Evolutionary conservation across 164 flowering plant species (phyloP), one percentile per base, ranked within the genome.

Genomic region (Tetracentron sinense): DNA sequence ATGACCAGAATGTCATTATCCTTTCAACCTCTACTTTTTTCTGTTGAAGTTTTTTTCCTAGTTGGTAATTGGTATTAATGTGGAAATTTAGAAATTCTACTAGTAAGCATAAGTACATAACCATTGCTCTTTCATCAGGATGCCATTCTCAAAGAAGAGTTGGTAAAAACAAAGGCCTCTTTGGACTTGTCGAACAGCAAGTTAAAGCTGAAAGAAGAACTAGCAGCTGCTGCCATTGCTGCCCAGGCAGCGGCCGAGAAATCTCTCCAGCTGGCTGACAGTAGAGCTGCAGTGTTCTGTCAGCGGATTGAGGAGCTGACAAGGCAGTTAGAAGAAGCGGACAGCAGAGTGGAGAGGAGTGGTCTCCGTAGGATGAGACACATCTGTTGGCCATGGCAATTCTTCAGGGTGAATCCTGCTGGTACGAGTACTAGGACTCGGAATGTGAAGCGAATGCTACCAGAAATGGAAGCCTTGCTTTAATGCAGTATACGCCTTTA

Each of bases 361-460:
- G 66, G 35, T 15, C 72, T 77, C 20, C 69, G 66, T 19, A 81
- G 68, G 52, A 70, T 74, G 23, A 81, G 93, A 53, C 85, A 71
- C 51, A 61, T 87, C 8, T 89, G 96, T 72, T 89, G 97, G 96
- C 96, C 96, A 20, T 87, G 88, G 87, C 74, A 62, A 55, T 67
- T 64, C 11, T 56, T 83, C 44, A 74, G 64, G 48, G 42, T 68
- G 31, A 76, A 65, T 21, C 63, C 79, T 1, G 56, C 68, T 16
- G 56, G 59, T 56, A 21, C 66, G 42, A 51, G 26, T 25, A 11
- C 52, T 42, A 73, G 75, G 60, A 42, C 65, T 20, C 60, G 55
- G 25, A 66, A 65, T 65, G 65, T 54, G 6, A 74, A 55, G 61
- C 60, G 83, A 42, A 66, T 68, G 76, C 64, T 81, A 19, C 88